These are phyloP conservation scores for Halocafeteria seosinensis DNA, from an alignment of 108 stramenopile genomes.

Conservation along the genomic window DNA sequence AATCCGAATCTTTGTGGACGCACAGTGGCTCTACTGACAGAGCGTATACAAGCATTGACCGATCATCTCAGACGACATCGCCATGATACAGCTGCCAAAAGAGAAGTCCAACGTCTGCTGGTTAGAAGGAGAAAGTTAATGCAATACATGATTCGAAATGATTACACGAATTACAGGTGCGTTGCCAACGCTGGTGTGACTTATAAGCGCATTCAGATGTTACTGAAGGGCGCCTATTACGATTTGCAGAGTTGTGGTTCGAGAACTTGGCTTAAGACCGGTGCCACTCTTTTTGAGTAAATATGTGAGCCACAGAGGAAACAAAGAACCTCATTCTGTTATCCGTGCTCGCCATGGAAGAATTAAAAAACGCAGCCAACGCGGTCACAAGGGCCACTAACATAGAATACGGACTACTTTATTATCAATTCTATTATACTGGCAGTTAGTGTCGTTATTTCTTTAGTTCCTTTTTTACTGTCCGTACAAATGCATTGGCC, in stretches of 20 bases:
- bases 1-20: neutral
- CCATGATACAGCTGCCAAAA: neutral
- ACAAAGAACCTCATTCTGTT: neutral
- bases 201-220: too few species aligned
- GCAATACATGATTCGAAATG: neutral
- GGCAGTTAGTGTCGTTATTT: too few species aligned
- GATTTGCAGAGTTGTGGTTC: neutral
- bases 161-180: neutral
- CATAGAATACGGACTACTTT: too few species aligned
- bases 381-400: neutral
- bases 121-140: neutral
- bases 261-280: neutral
- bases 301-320: neutral
- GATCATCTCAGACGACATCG: neutral
- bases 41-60: neutral
- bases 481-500: too few species aligned
- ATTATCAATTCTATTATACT: too few species aligned
- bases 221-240: too few species aligned
- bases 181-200: too few species aligned
- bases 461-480: too few species aligned
- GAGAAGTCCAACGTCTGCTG: neutral
- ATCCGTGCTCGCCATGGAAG: neutral
- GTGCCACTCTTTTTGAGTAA: neutral
- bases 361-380: neutral
- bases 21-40: neutral